phyloP scores from a whole-genome alignment of 2,329 filamentous ascomycete species.

The Ascosphaera pollenicola region DNA sequence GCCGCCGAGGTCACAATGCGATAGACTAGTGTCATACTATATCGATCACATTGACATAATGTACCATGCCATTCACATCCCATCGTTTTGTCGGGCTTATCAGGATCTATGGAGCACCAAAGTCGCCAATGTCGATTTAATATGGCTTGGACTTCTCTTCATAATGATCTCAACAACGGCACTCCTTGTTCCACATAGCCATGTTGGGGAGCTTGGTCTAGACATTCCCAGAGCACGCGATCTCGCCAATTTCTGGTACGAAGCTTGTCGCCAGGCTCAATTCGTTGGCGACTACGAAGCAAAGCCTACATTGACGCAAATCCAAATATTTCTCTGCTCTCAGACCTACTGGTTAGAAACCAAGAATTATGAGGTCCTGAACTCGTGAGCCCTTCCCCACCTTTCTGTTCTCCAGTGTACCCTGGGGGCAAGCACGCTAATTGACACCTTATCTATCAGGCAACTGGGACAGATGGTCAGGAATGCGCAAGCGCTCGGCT shows the following conservation, averaged over 20 bases:
- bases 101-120: conserved; percentile 9
- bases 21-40: conserved; percentile 11
- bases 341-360: conserved; percentile 14
- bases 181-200: conserved; percentile 9
- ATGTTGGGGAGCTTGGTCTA: conserved; percentile 8
- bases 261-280: conserved; percentile 11
- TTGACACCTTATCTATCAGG: conserved; percentile 1
- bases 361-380: conserved; percentile 12
- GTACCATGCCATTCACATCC: conserved; percentile 10
- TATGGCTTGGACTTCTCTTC: conserved; percentile 13
- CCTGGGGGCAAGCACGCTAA: background rate
- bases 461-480: conserved; percentile 9
- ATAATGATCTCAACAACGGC: conserved; percentile 11
- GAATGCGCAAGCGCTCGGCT: conserved; percentile 9
- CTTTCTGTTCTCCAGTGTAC: background rate
- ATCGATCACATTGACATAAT: conserved; percentile 13
- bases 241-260: conserved; percentile 11
- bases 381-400: conserved; percentile 9
- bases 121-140: conserved; percentile 10
- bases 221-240: conserved; percentile 6
- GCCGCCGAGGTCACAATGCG: conserved; percentile 8
- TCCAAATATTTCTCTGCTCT: conserved; percentile 11
- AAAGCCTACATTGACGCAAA: conserved; percentile 9
- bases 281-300: conserved; percentile 10
- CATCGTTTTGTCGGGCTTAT: conserved; percentile 9